Evolutionary conservation across 208 protist genomes (phyloP).

Genomic region (Acanthamoeba royreba): DNA sequence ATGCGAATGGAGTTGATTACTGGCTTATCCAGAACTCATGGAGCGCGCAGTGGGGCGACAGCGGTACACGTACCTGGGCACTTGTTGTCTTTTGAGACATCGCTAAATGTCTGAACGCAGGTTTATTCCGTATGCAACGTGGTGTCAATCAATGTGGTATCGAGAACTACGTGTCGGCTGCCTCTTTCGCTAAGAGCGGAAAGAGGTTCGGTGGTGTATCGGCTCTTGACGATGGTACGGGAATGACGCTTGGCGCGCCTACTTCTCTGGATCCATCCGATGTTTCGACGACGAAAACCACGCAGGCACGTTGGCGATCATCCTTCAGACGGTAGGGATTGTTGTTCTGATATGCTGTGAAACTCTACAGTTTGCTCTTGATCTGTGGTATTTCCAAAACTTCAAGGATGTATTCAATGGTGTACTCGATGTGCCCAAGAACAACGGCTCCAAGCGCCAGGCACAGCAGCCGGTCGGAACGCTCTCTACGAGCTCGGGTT

Average conservation of each 20-base stretch:
- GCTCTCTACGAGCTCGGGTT: not conserved
- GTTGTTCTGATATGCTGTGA: no score
- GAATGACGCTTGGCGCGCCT: no score
- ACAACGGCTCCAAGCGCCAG: not conserved
- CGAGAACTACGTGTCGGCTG: not conserved
- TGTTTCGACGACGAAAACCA: not conserved
- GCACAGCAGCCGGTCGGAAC: not conserved
- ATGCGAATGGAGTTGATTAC: not conserved
- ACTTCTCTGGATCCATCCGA: no score
- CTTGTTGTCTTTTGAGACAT: no score
- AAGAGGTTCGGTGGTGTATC: not conserved
- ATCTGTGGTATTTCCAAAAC: not conserved
- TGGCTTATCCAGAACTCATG: not conserved
- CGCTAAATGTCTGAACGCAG: not conserved
- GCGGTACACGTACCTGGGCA: no score
- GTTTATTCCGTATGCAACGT: not conserved
- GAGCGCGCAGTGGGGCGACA: not conserved
- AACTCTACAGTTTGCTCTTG: not conserved
- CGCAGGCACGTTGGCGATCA: not conserved
- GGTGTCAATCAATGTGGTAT: not conserved
- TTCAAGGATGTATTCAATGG: not conserved
- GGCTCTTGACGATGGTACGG: not conserved
- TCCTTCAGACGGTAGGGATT: not conserved
- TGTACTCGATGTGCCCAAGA: not conserved
- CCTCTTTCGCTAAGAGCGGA: not conserved